Conservation (phyloP, 306 rosid genomes). For the Rosa rugosa region DNA sequence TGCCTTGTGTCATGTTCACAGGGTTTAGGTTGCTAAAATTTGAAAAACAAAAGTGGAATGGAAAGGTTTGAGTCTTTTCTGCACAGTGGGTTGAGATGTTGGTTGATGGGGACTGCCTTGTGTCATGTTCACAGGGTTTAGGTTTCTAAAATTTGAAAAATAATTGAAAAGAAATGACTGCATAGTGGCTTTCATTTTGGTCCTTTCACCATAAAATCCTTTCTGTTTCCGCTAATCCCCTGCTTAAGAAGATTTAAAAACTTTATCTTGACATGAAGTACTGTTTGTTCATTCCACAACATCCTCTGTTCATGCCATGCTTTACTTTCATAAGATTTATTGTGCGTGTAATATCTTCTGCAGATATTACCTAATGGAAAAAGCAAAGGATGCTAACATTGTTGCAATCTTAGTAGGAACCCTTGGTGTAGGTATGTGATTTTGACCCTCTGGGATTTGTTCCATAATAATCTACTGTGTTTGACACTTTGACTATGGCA, state of each 20-base stretch:
- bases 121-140: background rate
- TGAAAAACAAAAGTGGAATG: background rate
- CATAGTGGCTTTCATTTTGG: background rate
- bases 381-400: conserved; percentile 91
- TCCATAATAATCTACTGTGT: background rate
- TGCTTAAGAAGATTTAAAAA: background rate
- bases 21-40: background rate
- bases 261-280: background rate
- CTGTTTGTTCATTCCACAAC: background rate
- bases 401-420: conserved; percentile 93
- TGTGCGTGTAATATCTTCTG: conserved; percentile 27
- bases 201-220: background rate
- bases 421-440: conserved; percentile 78
- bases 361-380: conserved; percentile 93
- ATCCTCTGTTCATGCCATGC: background rate
- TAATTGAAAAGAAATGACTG: background rate
- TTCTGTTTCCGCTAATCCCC: background rate
- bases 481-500: background rate
- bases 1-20: background rate
- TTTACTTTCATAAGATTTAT: conserved; percentile 2
- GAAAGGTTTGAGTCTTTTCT: background rate
- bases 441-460: background rate
- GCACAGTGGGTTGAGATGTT: background rate
- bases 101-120: too few species aligned
- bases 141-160: background rate